phyloP scores from a whole-genome alignment of 768 basidiomycete species.

The Imleria badia region DNA sequence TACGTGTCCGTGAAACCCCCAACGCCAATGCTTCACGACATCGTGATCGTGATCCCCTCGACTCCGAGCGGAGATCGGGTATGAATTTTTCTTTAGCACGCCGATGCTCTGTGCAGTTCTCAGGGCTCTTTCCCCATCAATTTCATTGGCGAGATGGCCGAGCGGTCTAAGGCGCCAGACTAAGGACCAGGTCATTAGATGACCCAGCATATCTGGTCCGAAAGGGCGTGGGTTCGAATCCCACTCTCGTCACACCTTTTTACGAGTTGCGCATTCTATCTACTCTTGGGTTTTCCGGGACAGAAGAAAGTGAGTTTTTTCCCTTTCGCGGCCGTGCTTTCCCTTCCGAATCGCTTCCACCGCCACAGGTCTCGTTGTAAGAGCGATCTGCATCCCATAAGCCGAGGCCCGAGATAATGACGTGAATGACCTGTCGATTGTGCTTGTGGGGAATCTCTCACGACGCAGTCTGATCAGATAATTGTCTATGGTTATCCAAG shows the following conservation, averaged over 20 bases:
- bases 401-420: background rate
- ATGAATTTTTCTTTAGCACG: no score
- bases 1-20: no score
- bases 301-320: no score
- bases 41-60: no score
- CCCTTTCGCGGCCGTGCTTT: no score
- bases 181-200: conserved; percentile 42
- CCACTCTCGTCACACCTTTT: conserved; percentile 34
- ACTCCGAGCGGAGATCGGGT: no score
- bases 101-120: background rate
- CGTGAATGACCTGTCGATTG: background rate
- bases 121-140: background rate
- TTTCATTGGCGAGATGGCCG: conserved; percentile 45
- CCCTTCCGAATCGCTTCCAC: no score
- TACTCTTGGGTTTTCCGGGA: no score
- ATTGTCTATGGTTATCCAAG: background rate
- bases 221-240: conserved; percentile 45
- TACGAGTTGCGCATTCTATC: background rate
- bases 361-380: no score
- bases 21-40: no score
- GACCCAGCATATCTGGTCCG: conserved; percentile 35
- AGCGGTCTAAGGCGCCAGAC: conserved; percentile 65
- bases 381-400: no score
- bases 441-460: background rate
- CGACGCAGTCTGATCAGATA: background rate